Base-by-base conservation (phyloP, 495 filamentous ascomycete species). In the Chaetomidium leptoderma region DNA sequence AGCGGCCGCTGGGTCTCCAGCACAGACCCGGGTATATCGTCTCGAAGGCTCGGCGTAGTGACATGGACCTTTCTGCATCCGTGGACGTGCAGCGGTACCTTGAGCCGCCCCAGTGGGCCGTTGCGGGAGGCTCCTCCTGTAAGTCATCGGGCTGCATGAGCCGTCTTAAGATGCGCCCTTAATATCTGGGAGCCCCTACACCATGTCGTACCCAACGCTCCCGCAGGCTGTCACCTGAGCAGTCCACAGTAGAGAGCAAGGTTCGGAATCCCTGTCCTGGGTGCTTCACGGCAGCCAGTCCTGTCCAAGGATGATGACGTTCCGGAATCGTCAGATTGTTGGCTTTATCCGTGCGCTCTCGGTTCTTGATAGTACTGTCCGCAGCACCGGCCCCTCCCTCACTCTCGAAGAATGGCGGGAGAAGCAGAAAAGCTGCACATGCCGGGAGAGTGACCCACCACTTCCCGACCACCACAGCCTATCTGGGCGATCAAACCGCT, bases 151-250 rank as follows among this genome's bases (percentile, higher is more conserved):
- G n/a, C n/a, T 55, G 47, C 56, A 52, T n/a, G 36, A 9, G 10
- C 46, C 17, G 40, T 40, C 49, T 59, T 68, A 59, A 63, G 52
- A 58, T 48, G 43, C 44, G 35, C 53, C 53, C 42, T 59, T 62
- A 63, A 55, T 66, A 54, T 63, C 61, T 61, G 51, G 54, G 53
- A 44, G 40, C 56, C 32, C n/a, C 30, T 36, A 23, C 48, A 11
- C 21, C 35, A 24, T 7, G 33, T 27, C 17, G 48, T 26, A 33
- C 46, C 59, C 52, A 57, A n/a, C 54, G 54, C 40, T 64, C 53
- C 63, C 61, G 32, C 63, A 50, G 51, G 17, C 49, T 26, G 59
- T 63, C 65, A 70, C 59, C 65, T 68, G 67, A 63, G 60, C 65
- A 62, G 40, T 36, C n/a, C n/a, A n/a, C n/a, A n/a, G n/a, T n/a